These are phyloP conservation scores for Xerophyta viscosa DNA, from an alignment of 106 monocot genomes.

Conservation along the genomic window DNA sequence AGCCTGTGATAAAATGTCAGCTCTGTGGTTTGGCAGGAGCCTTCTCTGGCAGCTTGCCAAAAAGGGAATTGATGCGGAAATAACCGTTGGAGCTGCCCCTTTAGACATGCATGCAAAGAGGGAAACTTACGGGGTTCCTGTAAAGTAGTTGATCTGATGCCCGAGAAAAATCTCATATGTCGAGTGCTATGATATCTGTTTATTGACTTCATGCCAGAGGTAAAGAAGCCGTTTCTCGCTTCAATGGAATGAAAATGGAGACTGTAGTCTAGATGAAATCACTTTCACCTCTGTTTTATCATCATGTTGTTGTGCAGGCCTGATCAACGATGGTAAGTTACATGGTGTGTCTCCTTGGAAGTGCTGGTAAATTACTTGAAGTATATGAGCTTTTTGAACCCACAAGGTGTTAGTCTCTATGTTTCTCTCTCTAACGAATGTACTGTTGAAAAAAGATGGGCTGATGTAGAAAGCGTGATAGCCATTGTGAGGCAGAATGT, in stretches of 20 bases:
- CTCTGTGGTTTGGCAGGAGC: conserved; percentile 30
- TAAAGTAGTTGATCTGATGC: conserved; percentile 30
- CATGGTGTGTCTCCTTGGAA: conserved; percentile 41
- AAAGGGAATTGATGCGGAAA: conserved; percentile 12
- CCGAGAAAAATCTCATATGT: conserved; percentile 31
- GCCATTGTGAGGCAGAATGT: conserved; percentile 22
- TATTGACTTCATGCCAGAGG: conserved; percentile 48
- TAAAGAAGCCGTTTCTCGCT: conserved; percentile 28
- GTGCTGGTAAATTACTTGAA: conserved; percentile 30
- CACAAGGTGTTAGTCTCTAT: conserved; percentile 24
- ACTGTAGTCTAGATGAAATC: conserved; percentile 26
- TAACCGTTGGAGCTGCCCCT: conserved; percentile 28
- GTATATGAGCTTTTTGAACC: conserved; percentile 26
- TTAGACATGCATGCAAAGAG: conserved; percentile 52
- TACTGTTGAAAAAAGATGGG: conserved; percentile 35
- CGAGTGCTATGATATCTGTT: conserved; percentile 44
- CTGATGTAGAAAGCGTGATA: conserved; percentile 35
- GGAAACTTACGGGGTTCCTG: conserved; percentile 27
- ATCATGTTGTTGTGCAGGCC: conserved; percentile 41
- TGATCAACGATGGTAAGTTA: conserved; percentile 23
- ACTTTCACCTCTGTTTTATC: conserved; percentile 41
- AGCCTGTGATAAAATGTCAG: conserved; percentile 31
- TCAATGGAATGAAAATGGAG: conserved; percentile 21
- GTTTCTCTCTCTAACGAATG: conserved; percentile 34
- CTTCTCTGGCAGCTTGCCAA: conserved; percentile 19